These are phyloP conservation scores for Ophiocordyceps sinensis DNA, from an alignment of 2,329 filamentous ascomycete genomes.

Conservation along the genomic window DNA sequence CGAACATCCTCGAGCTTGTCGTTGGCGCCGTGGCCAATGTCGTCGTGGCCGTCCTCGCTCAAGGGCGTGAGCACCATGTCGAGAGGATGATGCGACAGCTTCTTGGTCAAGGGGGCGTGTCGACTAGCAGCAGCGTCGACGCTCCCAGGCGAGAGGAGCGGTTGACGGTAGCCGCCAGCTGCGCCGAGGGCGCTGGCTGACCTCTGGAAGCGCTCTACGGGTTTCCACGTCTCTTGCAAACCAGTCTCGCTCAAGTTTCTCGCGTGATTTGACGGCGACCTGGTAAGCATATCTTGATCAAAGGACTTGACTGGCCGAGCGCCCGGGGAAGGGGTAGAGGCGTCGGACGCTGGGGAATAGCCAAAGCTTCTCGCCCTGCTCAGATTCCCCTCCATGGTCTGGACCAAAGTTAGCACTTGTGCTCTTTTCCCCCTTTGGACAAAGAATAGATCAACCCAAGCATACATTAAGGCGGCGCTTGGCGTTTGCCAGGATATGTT, in stretches of 20 bases:
- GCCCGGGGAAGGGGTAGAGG: constrained; percentile 36
- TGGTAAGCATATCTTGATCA: constrained; percentile 6
- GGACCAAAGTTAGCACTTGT: constrained; percentile 1
- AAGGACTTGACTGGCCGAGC: constrained; percentile 13
- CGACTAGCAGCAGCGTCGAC: constrained; percentile 23
- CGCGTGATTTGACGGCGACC: constrained; percentile 8
- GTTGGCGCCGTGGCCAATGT: constrained; percentile 9
- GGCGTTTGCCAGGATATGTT: constrained; percentile 83
- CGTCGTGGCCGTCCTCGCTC: constrained; percentile 33
- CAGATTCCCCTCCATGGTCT: constrained; percentile 92
- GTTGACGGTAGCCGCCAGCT: constrained; percentile 42
- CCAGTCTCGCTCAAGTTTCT: constrained; percentile 19
- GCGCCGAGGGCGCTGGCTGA: constrained; percentile 50
- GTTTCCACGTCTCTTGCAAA: constrained; percentile 13
- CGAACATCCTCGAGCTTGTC: constrained; percentile 16
- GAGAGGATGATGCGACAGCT: constrained; percentile 22
- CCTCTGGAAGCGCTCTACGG: constrained; percentile 28
- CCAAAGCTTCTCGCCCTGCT: constrained; percentile 58
- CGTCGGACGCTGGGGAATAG: constrained; percentile 26
- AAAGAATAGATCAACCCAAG: constrained; percentile 3
- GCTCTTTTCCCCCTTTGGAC: no score
- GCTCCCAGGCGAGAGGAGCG: constrained; percentile 27
- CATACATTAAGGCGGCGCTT: constrained; percentile 77
- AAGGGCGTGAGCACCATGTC: constrained; percentile 36
- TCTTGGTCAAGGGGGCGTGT: constrained; percentile 15